A percentile compares a stretch with the other conserved stretches of the same genome.
Evolutionary conservation across 176 grass and related monocot species (phyloP).

Genomic region (Olyra latifolia): DNA sequence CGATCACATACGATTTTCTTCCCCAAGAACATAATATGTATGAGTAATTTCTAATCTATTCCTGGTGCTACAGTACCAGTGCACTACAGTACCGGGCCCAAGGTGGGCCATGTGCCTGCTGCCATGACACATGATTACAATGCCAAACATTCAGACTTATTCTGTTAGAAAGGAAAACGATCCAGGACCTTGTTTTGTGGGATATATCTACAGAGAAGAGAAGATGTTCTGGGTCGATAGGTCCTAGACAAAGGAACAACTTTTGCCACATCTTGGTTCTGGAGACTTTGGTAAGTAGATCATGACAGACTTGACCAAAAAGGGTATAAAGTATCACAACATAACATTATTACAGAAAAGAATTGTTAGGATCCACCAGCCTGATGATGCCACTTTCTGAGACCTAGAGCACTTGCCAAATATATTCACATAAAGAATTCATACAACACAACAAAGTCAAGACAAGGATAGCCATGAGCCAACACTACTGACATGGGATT

Average conservation of each 20-base stretch:
- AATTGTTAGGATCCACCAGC: conserved; percentile 28
- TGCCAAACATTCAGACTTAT: not conserved
- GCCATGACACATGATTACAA: not conserved
- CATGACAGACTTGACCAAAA: conserved; percentile 40
- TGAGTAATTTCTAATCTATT: too few species aligned
- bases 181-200: not conserved
- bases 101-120: too few species aligned
- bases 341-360: conserved; percentile 41
- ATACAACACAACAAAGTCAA: conserved; percentile 29
- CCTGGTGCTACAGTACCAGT: too few species aligned
- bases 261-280: conserved; percentile 32
- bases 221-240: conserved; percentile 12
- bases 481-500: conserved; percentile 2
- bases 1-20: not conserved
- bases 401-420: conserved; percentile 33
- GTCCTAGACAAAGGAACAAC: not conserved
- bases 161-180: not conserved
- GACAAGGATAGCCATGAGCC: conserved; percentile 38
- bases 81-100: too few species aligned
- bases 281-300: conserved; percentile 19
- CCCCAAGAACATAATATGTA: too few species aligned
- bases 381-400: conserved; percentile 33
- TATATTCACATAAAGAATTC: conserved; percentile 39
- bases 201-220: conserved; percentile 2
- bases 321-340: conserved; percentile 22